phyloP scores from a whole-genome alignment of 306 rosid genomes.

The Pyrus betulifolia region DNA sequence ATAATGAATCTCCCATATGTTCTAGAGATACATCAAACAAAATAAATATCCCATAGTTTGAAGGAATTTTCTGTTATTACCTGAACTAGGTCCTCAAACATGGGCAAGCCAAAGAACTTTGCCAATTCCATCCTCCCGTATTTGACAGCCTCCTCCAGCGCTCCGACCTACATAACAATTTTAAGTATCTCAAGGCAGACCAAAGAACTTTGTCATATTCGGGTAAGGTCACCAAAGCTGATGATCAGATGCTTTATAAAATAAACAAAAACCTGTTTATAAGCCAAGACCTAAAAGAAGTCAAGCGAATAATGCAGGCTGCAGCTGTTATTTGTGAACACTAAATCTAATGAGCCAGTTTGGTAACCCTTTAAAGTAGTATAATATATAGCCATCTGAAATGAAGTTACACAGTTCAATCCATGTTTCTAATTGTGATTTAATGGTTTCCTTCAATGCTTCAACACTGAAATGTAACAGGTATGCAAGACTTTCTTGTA shows the following conservation, averaged over 20 bases:
- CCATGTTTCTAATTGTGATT: background rate
- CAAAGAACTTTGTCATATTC: background rate
- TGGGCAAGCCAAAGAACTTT: slow-evolving; percentile 53
- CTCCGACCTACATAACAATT: slow-evolving; percentile 55
- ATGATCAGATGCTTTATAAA: background rate
- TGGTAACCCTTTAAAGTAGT: background rate
- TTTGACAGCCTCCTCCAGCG: slow-evolving; percentile 80
- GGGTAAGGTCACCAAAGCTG: background rate
- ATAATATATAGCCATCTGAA: background rate
- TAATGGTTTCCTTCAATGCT: background rate
- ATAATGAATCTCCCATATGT: background rate
- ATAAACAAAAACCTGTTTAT: background rate
- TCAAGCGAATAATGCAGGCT: background rate
- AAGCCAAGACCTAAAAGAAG: background rate
- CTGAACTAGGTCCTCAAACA: slow-evolving; percentile 73
- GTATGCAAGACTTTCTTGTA: background rate
- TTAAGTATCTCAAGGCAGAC: slow-evolving; percentile 8
- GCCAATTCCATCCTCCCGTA: slow-evolving; percentile 79
- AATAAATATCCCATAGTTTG: background rate
- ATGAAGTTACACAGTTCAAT: background rate
- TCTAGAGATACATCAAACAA: background rate
- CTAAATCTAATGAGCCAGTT: background rate
- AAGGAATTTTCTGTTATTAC: slow-evolving; percentile 18
- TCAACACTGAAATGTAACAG: background rate
- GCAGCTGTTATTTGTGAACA: background rate